Percentiles rank a stretch among this genome's conserved stretches.
Conservation (phyloP, 805 yeast species). For the Hanseniaspora taiwanica region DNA sequence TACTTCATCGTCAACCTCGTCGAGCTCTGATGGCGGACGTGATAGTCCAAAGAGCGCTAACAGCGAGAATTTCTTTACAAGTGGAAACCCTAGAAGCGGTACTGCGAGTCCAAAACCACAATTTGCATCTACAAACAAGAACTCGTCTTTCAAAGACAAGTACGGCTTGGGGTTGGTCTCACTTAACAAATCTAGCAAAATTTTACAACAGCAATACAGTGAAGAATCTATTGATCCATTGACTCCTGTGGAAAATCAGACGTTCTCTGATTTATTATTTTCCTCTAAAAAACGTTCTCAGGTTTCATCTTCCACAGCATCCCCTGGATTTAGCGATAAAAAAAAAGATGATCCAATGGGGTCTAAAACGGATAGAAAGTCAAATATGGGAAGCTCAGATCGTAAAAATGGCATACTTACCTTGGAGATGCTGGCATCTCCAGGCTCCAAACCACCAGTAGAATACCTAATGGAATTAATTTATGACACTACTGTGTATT, state of each 20-base stretch:
- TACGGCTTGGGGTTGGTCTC: slow-evolving; percentile 19
- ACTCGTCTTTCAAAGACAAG: not conserved
- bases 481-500: slow-evolving; percentile 47
- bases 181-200: slow-evolving; percentile 16
- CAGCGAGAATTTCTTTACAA: too few relatives aligned
- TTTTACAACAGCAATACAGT: slow-evolving; percentile 13
- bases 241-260: slow-evolving; percentile 3
- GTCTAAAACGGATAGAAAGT: slow-evolving; percentile 6
- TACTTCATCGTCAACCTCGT: not conserved
- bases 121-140: not conserved
- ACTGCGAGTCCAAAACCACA: not conserved
- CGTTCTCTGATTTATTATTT: slow-evolving; percentile 1
- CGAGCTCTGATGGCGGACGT: not conserved
- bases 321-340: not conserved
- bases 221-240: slow-evolving; percentile 23
- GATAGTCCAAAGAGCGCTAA: not conserved
- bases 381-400: slow-evolving; percentile 6
- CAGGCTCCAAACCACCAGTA: slow-evolving; percentile 41
- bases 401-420: slow-evolving; percentile 25
- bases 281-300: not conserved
- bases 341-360: not conserved
- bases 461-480: slow-evolving; percentile 44
- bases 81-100: not conserved
- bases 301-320: too few relatives aligned
- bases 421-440: slow-evolving; percentile 43